These are phyloP conservation scores for Nothophoma quercina DNA, from an alignment of 2,329 filamentous ascomycete genomes.

Conservation along the genomic window DNA sequence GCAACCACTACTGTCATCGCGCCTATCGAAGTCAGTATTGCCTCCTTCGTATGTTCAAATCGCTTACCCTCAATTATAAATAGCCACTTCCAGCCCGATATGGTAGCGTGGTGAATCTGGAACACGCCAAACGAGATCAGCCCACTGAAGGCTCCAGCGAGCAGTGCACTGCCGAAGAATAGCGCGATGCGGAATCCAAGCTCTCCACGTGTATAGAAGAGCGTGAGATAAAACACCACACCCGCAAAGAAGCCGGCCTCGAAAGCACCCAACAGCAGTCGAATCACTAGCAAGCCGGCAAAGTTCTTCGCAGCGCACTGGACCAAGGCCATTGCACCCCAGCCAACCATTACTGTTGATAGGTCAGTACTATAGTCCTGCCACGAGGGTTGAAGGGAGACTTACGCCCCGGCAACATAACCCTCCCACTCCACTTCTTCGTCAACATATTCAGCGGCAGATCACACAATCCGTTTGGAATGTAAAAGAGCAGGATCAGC, in stretches of 20 bases:
- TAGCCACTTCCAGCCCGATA: slow-evolving; percentile 58
- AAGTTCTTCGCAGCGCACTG: slow-evolving; percentile 61
- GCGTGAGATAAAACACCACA: slow-evolving; percentile 62
- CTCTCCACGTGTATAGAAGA: slow-evolving; percentile 56
- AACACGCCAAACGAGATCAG: slow-evolving; percentile 55
- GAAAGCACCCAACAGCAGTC: slow-evolving; percentile 57
- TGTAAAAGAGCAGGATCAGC: slow-evolving; percentile 60
- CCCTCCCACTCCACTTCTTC: slow-evolving; percentile 56
- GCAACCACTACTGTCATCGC: slow-evolving; percentile 45
- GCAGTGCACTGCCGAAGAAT: slow-evolving; percentile 54
- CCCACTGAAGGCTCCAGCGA: slow-evolving; percentile 53
- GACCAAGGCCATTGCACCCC: slow-evolving; percentile 58
- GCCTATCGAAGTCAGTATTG: slow-evolving; percentile 7
- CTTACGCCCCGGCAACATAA: slow-evolving; percentile 49
- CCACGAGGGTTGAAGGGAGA: not conserved
- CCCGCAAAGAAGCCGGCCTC: slow-evolving; percentile 65
- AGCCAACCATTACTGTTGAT: slow-evolving; percentile 57
- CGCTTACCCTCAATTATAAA: slow-evolving; percentile 53
- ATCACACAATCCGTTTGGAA: slow-evolving; percentile 60
- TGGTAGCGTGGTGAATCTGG: slow-evolving; percentile 55
- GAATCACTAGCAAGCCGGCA: slow-evolving; percentile 57
- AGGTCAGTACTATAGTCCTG: not conserved
- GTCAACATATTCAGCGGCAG: slow-evolving; percentile 59
- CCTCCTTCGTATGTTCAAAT: too few species aligned
- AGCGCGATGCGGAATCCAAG: slow-evolving; percentile 55